These are phyloP conservation scores for Lobulomyces angularis DNA, from an alignment of 192 early-diverging fungal species.

Conservation along the genomic window DNA sequence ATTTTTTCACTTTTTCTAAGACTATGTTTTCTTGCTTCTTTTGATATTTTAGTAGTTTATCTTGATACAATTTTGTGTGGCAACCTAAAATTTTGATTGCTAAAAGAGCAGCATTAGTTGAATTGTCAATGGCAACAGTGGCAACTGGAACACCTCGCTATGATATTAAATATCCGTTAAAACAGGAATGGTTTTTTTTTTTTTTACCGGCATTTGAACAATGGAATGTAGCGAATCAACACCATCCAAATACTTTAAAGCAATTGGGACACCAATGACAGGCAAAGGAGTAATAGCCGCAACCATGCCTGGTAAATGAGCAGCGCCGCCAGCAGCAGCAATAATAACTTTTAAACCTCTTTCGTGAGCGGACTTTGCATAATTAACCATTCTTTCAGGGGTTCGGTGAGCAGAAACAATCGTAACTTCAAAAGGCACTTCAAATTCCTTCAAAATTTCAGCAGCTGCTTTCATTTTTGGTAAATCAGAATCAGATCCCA, in stretches of 20 bases:
- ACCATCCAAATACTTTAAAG: conserved; percentile 82
- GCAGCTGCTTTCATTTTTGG: conserved; percentile 88
- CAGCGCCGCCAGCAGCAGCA: conserved; percentile 96
- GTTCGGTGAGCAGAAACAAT: conserved; percentile 98
- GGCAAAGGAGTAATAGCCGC: conserved; percentile 94
- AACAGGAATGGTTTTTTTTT: neutral
- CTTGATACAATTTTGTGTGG: conserved; percentile 57
- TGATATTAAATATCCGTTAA: neutral
- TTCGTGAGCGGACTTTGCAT: conserved; percentile 71
- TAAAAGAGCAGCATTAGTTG: conserved; percentile 88
- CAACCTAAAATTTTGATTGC: conserved; percentile 84
- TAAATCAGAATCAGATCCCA: conserved; percentile 97
- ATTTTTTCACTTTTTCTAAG: conserved; percentile 67
- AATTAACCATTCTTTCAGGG: conserved; percentile 83
- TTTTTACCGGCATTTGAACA: conserved; percentile 94
- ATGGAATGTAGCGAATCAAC: conserved; percentile 96
- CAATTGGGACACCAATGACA: conserved; percentile 95
- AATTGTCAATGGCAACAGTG: conserved; percentile 97
- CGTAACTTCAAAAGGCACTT: conserved; percentile 89
- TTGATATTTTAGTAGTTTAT: conserved; percentile 68
- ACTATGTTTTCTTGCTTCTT: conserved; percentile 78
- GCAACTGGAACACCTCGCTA: conserved; percentile 96
- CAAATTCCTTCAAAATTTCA: conserved; percentile 74
- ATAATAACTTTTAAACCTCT: conserved; percentile 94
- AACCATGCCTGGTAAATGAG: conserved; percentile 98